Evolutionary conservation across 2,329 filamentous ascomycete genomes (phyloP).

Genomic region (Gaeumannomyces tritici): DNA sequence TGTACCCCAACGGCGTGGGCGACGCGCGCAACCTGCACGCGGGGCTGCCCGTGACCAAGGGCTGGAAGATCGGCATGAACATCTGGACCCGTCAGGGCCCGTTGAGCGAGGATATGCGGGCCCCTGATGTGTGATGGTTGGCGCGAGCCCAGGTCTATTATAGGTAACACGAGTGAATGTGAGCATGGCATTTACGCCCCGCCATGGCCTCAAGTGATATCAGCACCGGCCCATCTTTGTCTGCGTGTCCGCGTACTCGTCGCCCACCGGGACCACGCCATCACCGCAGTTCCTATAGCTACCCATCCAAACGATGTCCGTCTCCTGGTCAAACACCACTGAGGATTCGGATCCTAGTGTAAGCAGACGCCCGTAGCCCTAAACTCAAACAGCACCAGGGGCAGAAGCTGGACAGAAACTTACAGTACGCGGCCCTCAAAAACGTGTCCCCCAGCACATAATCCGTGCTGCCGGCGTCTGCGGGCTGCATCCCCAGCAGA

Average conservation of each 20-base stretch:
- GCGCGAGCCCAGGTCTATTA: background rate
- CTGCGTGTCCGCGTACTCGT: conserved; percentile 18
- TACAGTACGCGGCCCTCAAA: conserved; percentile 23
- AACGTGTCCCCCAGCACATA: conserved; percentile 28
- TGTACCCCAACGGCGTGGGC: conserved; percentile 26
- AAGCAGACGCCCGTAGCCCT: background rate
- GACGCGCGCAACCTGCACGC: conserved; percentile 35
- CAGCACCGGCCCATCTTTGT: conserved; percentile 21
- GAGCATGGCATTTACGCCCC: background rate
- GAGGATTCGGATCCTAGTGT: conserved; percentile 14
- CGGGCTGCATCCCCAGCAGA: conserved; percentile 24
- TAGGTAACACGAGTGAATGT: background rate
- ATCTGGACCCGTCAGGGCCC: conserved; percentile 38
- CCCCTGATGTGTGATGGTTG: conserved; percentile 13
- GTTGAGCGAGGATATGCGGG: conserved; percentile 23
- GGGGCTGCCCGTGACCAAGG: conserved; percentile 32
- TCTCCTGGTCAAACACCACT: conserved; percentile 29
- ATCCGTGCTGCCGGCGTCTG: conserved; percentile 17
- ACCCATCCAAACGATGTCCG: conserved; percentile 26
- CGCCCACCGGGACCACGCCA: conserved; percentile 21
- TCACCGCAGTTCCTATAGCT: conserved; percentile 27
- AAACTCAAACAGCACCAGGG: background rate
- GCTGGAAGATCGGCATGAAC: conserved; percentile 41
- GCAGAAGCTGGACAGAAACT: conserved; percentile 10
- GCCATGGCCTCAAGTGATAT: background rate